phyloP scores from a whole-genome alignment of 2,329 filamentous ascomycete species.

The Pseudonectria foliicola region DNA sequence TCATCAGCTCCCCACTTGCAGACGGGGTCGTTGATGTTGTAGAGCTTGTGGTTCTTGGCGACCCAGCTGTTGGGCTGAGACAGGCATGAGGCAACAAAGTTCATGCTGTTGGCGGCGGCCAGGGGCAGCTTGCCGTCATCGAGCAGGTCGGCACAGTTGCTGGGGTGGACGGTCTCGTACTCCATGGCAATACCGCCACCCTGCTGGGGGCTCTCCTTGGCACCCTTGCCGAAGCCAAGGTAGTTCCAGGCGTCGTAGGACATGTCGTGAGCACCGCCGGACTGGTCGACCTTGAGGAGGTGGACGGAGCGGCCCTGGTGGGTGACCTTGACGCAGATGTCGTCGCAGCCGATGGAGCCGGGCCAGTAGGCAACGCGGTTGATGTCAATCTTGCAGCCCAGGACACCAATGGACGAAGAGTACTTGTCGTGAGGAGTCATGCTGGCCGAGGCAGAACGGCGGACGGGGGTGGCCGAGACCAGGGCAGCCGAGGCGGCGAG shows the following conservation, averaged over 20 bases:
- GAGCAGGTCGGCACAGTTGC: slow-evolving; percentile 44
- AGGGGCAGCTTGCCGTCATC: slow-evolving; percentile 45
- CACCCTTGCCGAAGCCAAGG: slow-evolving; percentile 43
- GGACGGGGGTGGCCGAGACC: slow-evolving; percentile 22
- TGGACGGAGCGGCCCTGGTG: slow-evolving; percentile 43
- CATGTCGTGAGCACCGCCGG: slow-evolving; percentile 50
- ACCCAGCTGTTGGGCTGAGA: slow-evolving; percentile 40
- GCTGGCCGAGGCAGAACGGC: slow-evolving; percentile 24
- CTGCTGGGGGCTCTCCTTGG: slow-evolving; percentile 35
- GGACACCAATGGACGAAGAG: slow-evolving; percentile 50
- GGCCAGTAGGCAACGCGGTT: slow-evolving; percentile 58
- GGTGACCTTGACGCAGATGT: slow-evolving; percentile 49
- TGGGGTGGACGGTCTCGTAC: slow-evolving; percentile 40
- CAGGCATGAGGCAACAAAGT: slow-evolving; percentile 43
- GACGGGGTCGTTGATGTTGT: slow-evolving; percentile 45
- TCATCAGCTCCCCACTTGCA: slow-evolving; percentile 46
- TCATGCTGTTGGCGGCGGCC: slow-evolving; percentile 50
- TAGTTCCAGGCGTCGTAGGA: slow-evolving; percentile 57
- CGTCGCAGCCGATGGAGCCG: slow-evolving; percentile 42
- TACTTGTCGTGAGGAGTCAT: slow-evolving; percentile 50
- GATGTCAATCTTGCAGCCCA: slow-evolving; percentile 54
- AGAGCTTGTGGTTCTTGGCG: slow-evolving; percentile 43
- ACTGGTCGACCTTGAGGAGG: slow-evolving; percentile 52
- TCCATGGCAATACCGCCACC: slow-evolving; percentile 47
- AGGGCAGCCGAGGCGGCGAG: slow-evolving; percentile 23